Evolutionary conservation across 1,284 basidiomycete species (phyloP).

Genomic region (Leucoagaricus sp.): DNA sequence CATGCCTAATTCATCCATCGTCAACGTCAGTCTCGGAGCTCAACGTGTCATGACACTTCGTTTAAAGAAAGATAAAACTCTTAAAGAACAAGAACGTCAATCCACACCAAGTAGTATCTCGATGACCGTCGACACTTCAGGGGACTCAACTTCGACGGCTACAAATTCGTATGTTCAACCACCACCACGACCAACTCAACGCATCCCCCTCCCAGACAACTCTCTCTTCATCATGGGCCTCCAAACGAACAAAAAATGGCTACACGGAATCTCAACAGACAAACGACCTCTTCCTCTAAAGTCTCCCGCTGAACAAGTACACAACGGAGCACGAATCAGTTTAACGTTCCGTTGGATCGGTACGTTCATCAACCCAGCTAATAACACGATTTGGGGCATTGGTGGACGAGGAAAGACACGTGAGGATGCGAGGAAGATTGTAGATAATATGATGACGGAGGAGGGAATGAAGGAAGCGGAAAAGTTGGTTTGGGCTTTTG

Average conservation of each 20-base stretch:
- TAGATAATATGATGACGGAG: conserved; percentile 3
- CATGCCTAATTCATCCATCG: conserved; percentile 65
- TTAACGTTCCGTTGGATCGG: conserved; percentile 76
- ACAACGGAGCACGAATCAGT: conserved; percentile 69
- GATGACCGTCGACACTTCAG: background rate
- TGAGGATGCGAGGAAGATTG: conserved; percentile 12
- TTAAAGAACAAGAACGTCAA: conserved; percentile 2
- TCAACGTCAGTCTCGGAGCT: conserved; percentile 77
- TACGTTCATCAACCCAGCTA: conserved; percentile 55
- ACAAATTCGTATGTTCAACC: conserved; percentile 11
- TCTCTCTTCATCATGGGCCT: conserved; percentile 78
- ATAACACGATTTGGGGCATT: conserved; percentile 28
- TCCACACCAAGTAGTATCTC: background rate
- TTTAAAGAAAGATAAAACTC: conserved; percentile 52
- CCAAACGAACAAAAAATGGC: conserved; percentile 67
- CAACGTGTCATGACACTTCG: conserved; percentile 71
- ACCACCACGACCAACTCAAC: conserved; percentile 47
- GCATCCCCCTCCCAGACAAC: conserved; percentile 71
- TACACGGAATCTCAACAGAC: conserved; percentile 72
- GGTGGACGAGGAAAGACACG: conserved; percentile 15
- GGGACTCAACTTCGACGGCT: background rate
- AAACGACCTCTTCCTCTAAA: conserved; percentile 59
- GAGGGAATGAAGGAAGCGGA: conserved; percentile 7
- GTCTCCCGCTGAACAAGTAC: conserved; percentile 48
- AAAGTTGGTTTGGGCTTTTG: conserved; percentile 16